Base-by-base conservation (phyloP, 2,329 filamentous ascomycete genomes). In the Sclerotinia trifoliorum region DNA sequence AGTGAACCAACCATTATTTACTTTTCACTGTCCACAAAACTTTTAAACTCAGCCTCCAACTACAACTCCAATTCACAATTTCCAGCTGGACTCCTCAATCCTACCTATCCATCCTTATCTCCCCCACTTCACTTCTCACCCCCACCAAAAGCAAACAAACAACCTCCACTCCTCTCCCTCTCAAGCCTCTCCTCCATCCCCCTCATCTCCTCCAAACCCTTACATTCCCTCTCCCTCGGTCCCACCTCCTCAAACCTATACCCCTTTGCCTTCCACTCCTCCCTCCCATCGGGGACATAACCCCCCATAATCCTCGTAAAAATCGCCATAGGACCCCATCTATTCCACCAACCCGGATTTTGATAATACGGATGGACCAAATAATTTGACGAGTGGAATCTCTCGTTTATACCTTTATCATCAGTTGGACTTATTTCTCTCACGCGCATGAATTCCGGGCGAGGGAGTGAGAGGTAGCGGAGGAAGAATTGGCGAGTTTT, bases 351-450 rank as follows among this genome's bases (percentile, higher is more conserved):
- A 0, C 84, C 89, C 39, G 82, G 82, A 70, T 84, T 82, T 32
- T 85, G 81, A 77, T 91, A 92, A 78, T 85, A 91, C 2, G 90
- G 90, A 58, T 87, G 84, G 15, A 86, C 84, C 35, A 88, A 82
- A 78, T 87, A 91, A 49, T 80, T 72, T 0, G 79, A 76, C 73
- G 79, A 76, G 65, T 83, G 81, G 70, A 87, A 82, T 3, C 84
- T 83, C 0, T 85, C 84, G 0, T 85, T 83, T 5, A 44, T 24
- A 42, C 82, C 78, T 13, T 81, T 78, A 70, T 90, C 84, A 0
- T 84, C 80, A 0, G 80, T 69, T 80, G 1, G 79, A 78, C 39
- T 42, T 54, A 86, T 64, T 67, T 77, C 76, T 67, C 78, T 71
- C 72, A 81, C 69, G 75, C 75, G 73, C 74, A 78, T 67, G 75